phyloP scores from a whole-genome alignment of 306 rosid genomes.

The Vigna mungo region DNA sequence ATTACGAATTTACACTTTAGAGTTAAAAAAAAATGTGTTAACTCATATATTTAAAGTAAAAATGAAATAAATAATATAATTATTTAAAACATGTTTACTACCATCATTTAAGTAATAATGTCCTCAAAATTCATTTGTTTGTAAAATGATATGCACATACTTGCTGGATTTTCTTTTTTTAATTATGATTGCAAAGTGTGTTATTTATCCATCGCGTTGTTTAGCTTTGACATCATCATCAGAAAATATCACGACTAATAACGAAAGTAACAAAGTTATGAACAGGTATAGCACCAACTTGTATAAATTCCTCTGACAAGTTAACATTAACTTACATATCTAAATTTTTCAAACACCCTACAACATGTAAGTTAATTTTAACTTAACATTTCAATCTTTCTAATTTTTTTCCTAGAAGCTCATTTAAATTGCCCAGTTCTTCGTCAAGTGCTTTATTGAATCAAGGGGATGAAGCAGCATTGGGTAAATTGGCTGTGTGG shows the following conservation, averaged over 20 bases:
- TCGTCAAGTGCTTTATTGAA: not conserved
- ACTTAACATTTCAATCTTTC: not conserved
- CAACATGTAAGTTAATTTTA: not conserved
- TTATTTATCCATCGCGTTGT: too few relatives aligned
- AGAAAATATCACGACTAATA: conserved; percentile 4
- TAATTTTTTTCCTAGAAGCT: not conserved
- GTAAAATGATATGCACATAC: too few relatives aligned
- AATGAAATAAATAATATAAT: too few relatives aligned
- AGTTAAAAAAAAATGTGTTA: too few relatives aligned
- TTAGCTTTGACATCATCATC: too few relatives aligned
- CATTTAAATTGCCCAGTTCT: not conserved
- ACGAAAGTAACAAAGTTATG: not conserved
- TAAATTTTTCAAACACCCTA: not conserved
- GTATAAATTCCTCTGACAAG: not conserved
- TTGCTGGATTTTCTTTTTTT: too few relatives aligned
- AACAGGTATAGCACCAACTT: not conserved
- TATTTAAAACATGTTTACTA: too few relatives aligned
- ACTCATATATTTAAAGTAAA: too few relatives aligned
- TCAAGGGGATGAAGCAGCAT: not conserved
- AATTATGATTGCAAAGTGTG: too few relatives aligned
- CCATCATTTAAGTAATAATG: too few relatives aligned
- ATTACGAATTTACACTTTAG: too few relatives aligned
- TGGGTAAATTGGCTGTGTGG: not conserved
- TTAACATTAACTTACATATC: not conserved
- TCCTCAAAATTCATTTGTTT: too few relatives aligned